Base-by-base conservation (phyloP, 768 basidiomycete species). In the Mycena belliarum region DNA sequence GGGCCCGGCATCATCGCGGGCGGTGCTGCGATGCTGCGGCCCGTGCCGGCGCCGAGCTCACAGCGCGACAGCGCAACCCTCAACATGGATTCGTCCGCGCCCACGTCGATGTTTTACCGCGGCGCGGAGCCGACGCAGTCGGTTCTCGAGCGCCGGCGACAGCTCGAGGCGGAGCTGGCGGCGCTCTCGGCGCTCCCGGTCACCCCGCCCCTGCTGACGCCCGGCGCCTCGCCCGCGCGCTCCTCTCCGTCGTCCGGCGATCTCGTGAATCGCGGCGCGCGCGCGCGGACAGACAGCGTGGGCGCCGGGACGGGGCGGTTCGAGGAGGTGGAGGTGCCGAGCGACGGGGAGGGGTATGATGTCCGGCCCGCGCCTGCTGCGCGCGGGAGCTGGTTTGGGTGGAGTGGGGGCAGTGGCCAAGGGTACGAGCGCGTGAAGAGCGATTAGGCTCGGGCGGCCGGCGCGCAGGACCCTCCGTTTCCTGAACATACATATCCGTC, bases 291-390 rank as follows among this genome's bases (percentile, higher is more conserved):
- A 12, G 62, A 63, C 54, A 63, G 74, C 73, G n/a, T n/a, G n/a
- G 16, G 38, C 38, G 7, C 33, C 9, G 37, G 76, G 67, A 42
- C 44, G 4, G 56, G 57, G 20, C 18, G 68, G 52, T 53, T 87
- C 60, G 89, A 90, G 63, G 87, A 91, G 72, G 80, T 85, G 2
- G 84, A 86, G 58, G 83, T 86, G n/a, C 82, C 83, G 40, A 86
- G 85, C 54, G 88, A 91, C 61, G 79, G 77, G 15, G 89, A 91
- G 59, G 86, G 83, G 7, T 82, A 88, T 53, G 82, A 84, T 52
- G 74, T 73, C 44, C 25, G 60, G 52, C 72, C 73, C 0, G 67
- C 58, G 2, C 68, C 65, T 33, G 67, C 64, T 28, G 61, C 67
- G 76, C 28, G 67, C 71, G 38, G 45, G 51, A 79, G 80, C 52